Evolutionary conservation across 352 stramenopile species (phyloP), one percentile per base, ranked within the genome.

Genomic region (Globisporangium solare): DNA sequence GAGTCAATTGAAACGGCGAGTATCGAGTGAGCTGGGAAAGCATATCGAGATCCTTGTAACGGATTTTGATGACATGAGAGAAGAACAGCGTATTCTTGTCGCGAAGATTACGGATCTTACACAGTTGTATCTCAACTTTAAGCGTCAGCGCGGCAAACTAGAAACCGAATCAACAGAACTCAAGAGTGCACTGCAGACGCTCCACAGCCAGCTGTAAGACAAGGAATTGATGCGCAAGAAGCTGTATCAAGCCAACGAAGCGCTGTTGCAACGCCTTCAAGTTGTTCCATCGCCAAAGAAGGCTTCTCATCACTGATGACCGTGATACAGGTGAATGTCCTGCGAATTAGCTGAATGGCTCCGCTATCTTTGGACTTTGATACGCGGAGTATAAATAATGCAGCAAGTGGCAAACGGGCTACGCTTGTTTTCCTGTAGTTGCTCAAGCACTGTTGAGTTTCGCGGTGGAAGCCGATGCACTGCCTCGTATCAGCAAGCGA

Each of bases 181-280:
- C 1, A 60, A 69, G 46, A 61, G 35, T 17, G 63, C 61, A 1
- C 18, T 83, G 27, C 54, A 71, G 39, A 74, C 51, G 2, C 45
- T 86, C 6, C 60, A 83, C 12, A 27, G 71, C 21, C 70, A 82
- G 35, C 55, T 87, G 2, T 58, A 82, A 42, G 59, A 54, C 20
- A 89, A 89, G 24, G 76, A 88, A 47, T 24, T 40, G 0, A 60
- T 87, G 5, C 82, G 75, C 35, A 85, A 76, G 51, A 83, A 87
- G 50, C 41, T 89, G 17, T 88, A 89, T 56, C 35, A 73, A 32
- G 76, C 79, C 20, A 88, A 89, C 31, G 76, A 87, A 50, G 76
- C 64, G n/a, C 58, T 89, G 22, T 52, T 89, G 2, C 65, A 69
- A 54, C 66, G 69, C 24, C 56, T 86, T n/a, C 63, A 71, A 47